Evolutionary conservation across 1,284 basidiomycete species (phyloP), one percentile per base, ranked within the genome.

Genomic region (Fomes fomentarius): DNA sequence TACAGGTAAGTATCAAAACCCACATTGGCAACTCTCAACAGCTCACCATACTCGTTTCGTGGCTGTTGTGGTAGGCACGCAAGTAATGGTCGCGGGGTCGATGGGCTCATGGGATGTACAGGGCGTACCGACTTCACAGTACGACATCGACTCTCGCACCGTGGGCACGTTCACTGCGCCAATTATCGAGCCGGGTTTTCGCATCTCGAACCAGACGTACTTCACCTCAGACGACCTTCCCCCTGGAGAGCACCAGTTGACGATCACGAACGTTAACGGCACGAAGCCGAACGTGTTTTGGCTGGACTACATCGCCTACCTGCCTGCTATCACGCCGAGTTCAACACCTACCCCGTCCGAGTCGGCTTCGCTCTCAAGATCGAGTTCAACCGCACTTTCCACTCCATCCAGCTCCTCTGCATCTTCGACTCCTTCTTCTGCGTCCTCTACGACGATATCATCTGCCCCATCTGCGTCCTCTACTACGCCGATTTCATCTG

Each of bases 261-360:
- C 56, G 8, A 51, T 64, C 42, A 61, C 57, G 2, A 64, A 62
- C 40, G 8, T 54, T 2, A 61, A 64, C 33, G 63, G 61, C 8
- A 64, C 63, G 1, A 37, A 26, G n/a, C 63, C 61, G 14, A 62
- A 51, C 38, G 42, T 50, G 4, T 55, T 51, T 30, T 63, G 61
- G 63, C 55, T 64, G 22, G 63, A 64, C 34, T 60, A 57, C n/a
- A 49, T 64, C 24, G 28, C 46, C 25, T 62, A 54, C 47, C 37
- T 52, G 9, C 31, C 47, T 26, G 24, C n/a, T n/a, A n/a, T n/a
- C n/a, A n/a, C n/a, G n/a, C n/a, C n/a, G n/a, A n/a, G n/a, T n/a
- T n/a, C n/a, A n/a, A n/a, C n/a, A n/a, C n/a, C n/a, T n/a, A n/a
- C n/a, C n/a, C n/a, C n/a, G n/a, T n/a, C n/a, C n/a, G n/a, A n/a